Percentiles rank a stretch among this genome's conserved stretches.
These are phyloP conservation scores for Pholiota conissans DNA, from an alignment of 768 basidiomycete species.

Conservation along the genomic window DNA sequence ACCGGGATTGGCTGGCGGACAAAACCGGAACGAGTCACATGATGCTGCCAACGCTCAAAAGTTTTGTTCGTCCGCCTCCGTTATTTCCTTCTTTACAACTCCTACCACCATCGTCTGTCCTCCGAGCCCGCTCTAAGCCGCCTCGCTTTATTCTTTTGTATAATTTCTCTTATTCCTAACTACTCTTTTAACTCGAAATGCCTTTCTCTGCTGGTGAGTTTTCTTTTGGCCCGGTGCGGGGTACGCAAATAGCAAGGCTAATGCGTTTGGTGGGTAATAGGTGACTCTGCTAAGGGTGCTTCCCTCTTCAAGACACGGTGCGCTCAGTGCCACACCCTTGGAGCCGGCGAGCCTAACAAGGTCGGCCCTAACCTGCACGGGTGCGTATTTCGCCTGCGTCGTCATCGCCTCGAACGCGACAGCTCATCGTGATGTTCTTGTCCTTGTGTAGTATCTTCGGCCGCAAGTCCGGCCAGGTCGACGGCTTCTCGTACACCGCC, in stretches of 20 bases:
- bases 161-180: slow-evolving; percentile 22
- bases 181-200: slow-evolving; percentile 33
- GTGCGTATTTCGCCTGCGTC: slow-evolving; percentile 39
- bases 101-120: slow-evolving; percentile 15
- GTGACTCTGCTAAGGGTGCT: slow-evolving; percentile 91
- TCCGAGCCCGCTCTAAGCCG: slow-evolving; percentile 13
- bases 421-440: slow-evolving; percentile 10
- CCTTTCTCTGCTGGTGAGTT: slow-evolving; percentile 40
- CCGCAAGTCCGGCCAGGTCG: slow-evolving; percentile 82
- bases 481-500: slow-evolving; percentile 88
- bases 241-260: neutral
- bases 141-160: slow-evolving; percentile 19
- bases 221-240: neutral
- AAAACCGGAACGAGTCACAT: slow-evolving; percentile 31
- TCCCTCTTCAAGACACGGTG: slow-evolving; percentile 95
- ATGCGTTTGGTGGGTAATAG: slow-evolving; percentile 28
- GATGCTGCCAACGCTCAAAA: slow-evolving; percentile 24
- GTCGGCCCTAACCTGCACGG: slow-evolving; percentile 97
- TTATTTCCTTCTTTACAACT: slow-evolving; percentile 14
- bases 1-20: slow-evolving; percentile 30
- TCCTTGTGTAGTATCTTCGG: slow-evolving; percentile 64
- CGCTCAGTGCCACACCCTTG: slow-evolving; percentile 91
- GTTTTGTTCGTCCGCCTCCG: slow-evolving; percentile 14
- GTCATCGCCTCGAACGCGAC: neutral
- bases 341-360: slow-evolving; percentile 74